Base-by-base conservation (phyloP, 1,284 basidiomycete genomes). In the Fomitiporia mediterranea region DNA sequence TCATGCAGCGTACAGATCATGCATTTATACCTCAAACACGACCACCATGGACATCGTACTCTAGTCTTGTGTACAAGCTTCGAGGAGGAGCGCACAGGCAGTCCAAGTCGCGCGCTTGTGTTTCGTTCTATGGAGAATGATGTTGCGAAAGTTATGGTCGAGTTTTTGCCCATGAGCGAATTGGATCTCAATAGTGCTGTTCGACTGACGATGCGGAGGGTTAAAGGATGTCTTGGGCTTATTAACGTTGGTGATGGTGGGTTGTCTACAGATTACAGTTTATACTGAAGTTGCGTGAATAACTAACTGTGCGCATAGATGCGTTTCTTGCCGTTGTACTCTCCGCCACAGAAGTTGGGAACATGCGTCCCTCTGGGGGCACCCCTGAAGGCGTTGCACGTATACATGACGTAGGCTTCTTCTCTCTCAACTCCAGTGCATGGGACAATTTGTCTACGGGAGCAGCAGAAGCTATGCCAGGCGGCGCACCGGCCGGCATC, bases 221-320 rank as follows among this genome's bases (percentile, higher is more conserved):
- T 93, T 6, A 88, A 88, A 66, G 93, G 93, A 34, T 92, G 91
- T 61, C 70, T 95, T 53, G 93, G 93, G 2, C 71, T 90, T 53
- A 86, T 90, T 53, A 82, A 80, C 13, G 73, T 90, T 19, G 81
- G 83, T 42, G 80, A 80, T 64, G 86, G 86, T 83, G 61, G 62
- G 79, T 71, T 19, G 15, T 25, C n/a, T 51, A 32, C n/a, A n/a
- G n/a, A 25, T 54, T 46, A 44, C 7, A 21, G 28, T 17, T 32
- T 13, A 9, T 43, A 25, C n/a, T 21, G n/a, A 2, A 43, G 23
- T 42, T 35, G 30, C 28, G 19, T 13, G 8, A 30, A 17, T 13
- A 13, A 59, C 38, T 38, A 23, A 49, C 43, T 6, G 19, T 39
- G 28, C 7, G 25, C n/a, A 11, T 58, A 93, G 91, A 94, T 62